Base-by-base conservation (phyloP, 2,329 filamentous ascomycete species). In the Beauveria brongniartii region DNA sequence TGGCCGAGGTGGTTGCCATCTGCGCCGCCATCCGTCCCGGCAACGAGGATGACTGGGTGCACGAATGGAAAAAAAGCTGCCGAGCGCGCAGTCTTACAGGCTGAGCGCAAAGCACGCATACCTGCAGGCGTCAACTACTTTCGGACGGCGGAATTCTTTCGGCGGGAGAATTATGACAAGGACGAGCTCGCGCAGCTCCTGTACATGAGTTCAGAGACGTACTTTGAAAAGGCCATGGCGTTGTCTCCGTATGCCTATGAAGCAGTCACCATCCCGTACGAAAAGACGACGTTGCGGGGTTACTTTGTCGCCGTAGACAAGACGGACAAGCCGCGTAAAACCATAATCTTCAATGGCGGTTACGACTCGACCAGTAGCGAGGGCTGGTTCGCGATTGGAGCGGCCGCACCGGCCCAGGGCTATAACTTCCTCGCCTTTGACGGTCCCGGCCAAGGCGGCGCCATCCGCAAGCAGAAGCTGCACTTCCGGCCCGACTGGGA, bases 351-450 rank as follows among this genome's bases (percentile, higher is more conserved):
- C 48, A 54, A 59, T 22, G 57, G 57, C 47, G 57, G 57, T 24
- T 59, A 54, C 47, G 48, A 59, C 48, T 59, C 57, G 46, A 59
- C 48, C 34, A 53, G 10, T 16, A 53, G 48, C 24, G 57, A 59
- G 37, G 57, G 46, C 24, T 51, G 46, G 46, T 59, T 52, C n/a
- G 57, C 57, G 10, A 51, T 59, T 40, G 57, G 57, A 14, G 57
- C 57, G 12, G 16, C 57, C 3, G 57, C 57, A 9, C 37, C 54
- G 6, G 57, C 34, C 5, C 16, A 48, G 16, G 57, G 57, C 18
- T 59, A 52, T 24, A 59, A 59, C 37, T 52, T 59, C 37, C 57
- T 59, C 18, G 57, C 57, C 30, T 53, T 59, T 46, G 57, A 54
- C 37, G 57, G 57, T 12, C 48, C 57, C 22, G 57, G 57, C 3